phyloP scores from a whole-genome alignment of 1,139 yeast genomes.

The Hansenula anomala region DNA sequence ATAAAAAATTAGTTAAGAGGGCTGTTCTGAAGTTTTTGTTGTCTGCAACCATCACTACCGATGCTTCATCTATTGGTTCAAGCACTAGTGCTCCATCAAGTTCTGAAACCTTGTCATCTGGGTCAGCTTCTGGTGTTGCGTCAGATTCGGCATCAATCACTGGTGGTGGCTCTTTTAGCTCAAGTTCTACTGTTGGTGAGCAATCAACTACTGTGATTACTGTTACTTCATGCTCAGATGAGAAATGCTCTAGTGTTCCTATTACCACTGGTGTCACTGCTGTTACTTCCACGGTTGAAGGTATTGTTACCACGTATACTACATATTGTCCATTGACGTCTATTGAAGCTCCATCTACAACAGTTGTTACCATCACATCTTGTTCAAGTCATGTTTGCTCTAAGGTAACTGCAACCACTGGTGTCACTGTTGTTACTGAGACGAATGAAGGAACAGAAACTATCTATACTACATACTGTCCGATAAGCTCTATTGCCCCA shows the following conservation, averaged over 20 bases:
- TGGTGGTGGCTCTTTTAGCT: neutral
- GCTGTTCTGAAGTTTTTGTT: neutral
- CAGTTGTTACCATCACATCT: too few relatives aligned
- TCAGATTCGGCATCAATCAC: neutral
- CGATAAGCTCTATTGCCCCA: too few relatives aligned
- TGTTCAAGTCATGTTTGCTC: too few relatives aligned
- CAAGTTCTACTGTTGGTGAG: neutral
- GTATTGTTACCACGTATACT: neutral
- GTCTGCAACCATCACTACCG: neutral
- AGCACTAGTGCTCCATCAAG: too few relatives aligned
- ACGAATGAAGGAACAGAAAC: neutral
- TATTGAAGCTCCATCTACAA: too few relatives aligned
- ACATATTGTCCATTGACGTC: too few relatives aligned
- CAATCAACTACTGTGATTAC: conserved; percentile 2
- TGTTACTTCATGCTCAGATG: conserved; percentile 1
- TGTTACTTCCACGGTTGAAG: conserved; percentile 26
- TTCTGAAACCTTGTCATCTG: neutral
- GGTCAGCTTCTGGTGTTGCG: neutral
- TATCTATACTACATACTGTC: neutral
- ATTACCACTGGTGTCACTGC: conserved; percentile 34
- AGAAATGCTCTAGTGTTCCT: conserved; percentile 18
- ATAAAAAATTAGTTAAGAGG: neutral
- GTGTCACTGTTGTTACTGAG: too few relatives aligned
- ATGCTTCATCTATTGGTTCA: neutral
- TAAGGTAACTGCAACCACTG: too few relatives aligned